Conservation (phyloP, 176 grass and related monocot species). For the Alloteropsis semialata region DNA sequence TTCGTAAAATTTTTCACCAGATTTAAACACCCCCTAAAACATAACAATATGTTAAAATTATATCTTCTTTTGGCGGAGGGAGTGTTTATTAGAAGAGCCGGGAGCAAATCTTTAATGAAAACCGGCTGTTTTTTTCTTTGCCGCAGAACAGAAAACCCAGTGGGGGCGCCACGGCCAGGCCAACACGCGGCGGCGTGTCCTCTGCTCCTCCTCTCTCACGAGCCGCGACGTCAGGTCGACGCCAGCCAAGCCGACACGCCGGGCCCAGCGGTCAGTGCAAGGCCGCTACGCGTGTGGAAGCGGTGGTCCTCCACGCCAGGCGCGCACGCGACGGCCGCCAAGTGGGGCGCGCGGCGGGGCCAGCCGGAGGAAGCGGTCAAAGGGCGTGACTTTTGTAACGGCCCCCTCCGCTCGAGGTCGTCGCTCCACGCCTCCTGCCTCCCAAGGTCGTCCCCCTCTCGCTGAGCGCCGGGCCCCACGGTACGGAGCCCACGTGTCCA, state of each 20-base stretch:
- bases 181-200: too few relatives aligned
- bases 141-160: not conserved
- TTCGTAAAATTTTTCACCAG: too few relatives aligned
- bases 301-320: not conserved
- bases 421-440: not conserved
- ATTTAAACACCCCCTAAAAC: too few relatives aligned
- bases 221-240: not conserved
- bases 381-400: not conserved
- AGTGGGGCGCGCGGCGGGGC: not conserved
- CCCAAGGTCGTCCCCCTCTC: not conserved
- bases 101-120: too few relatives aligned
- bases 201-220: too few relatives aligned
- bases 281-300: not conserved
- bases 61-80: too few relatives aligned
- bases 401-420: not conserved
- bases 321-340: not conserved
- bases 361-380: not conserved
- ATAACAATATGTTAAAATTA: too few relatives aligned
- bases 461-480: not conserved
- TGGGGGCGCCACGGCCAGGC: too few relatives aligned
- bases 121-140: too few relatives aligned
- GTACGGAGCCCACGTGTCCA: conserved; percentile 5
- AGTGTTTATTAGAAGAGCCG: too few relatives aligned
- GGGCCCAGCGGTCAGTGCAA: not conserved
- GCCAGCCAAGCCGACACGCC: not conserved